These are phyloP conservation scores for Hymenoscyphus repandus DNA, from an alignment of 2,329 filamentous ascomycete genomes.

Conservation along the genomic window DNA sequence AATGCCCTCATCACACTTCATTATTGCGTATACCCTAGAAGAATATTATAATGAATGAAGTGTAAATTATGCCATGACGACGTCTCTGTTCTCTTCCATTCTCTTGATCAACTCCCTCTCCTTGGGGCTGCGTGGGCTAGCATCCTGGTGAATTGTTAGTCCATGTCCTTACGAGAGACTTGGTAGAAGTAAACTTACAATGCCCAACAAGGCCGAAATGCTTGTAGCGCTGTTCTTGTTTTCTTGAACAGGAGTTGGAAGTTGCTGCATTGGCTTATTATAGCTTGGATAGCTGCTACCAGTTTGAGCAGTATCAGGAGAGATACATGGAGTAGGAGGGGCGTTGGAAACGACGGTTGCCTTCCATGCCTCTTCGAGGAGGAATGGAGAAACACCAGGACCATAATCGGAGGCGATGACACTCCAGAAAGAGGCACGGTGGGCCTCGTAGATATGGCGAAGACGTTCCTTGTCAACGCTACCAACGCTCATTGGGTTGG, in stretches of 20 bases:
- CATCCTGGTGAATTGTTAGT: constrained; percentile 34
- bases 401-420: constrained; percentile 69
- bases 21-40: not conserved
- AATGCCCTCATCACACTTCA: not conserved
- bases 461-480: constrained; percentile 57
- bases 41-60: not conserved
- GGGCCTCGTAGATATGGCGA: constrained; percentile 62
- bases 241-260: constrained; percentile 41
- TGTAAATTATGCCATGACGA: constrained; percentile 18
- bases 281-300: constrained; percentile 19
- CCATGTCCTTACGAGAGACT: not conserved
- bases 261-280: constrained; percentile 45
- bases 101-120: constrained; percentile 53
- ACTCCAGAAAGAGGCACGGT: constrained; percentile 68
- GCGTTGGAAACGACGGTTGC: constrained; percentile 32
- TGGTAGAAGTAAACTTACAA: constrained; percentile 27
- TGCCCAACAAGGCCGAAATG: constrained; percentile 58
- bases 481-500: constrained; percentile 35
- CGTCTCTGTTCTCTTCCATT: constrained; percentile 43
- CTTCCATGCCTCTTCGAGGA: constrained; percentile 66
- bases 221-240: constrained; percentile 39
- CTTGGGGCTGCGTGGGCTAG: constrained; percentile 50
- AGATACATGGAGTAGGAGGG: constrained; percentile 31
- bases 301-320: constrained; percentile 24
- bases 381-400: constrained; percentile 51